Percentiles rank a stretch among this genome's conserved stretches.
Evolutionary conservation across 768 basidiomycete genomes (phyloP).

Genomic region (Tulasnella sp.): DNA sequence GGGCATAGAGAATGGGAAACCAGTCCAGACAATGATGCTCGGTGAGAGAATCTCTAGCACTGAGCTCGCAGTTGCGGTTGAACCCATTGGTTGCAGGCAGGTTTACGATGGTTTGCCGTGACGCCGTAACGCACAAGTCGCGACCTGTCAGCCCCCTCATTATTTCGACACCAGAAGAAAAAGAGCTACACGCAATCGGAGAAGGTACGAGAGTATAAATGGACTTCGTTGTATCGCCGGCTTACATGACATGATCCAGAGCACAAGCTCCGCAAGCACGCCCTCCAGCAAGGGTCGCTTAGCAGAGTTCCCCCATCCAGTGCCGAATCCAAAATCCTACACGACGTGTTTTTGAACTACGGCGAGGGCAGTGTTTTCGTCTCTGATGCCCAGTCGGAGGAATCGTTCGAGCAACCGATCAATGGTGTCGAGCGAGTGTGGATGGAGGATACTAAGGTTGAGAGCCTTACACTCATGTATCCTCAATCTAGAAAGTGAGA

Average conservation of each 20-base stretch:
- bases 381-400: not conserved
- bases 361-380: constrained; percentile 21
- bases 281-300: constrained; percentile 45
- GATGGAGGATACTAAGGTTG: constrained; percentile 64
- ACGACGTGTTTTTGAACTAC: constrained; percentile 54
- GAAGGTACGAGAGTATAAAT: constrained; percentile 38
- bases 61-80: not conserved
- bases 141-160: constrained; percentile 51
- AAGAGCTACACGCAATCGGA: constrained; percentile 49
- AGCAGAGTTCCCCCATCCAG: constrained; percentile 64
- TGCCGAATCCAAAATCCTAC: constrained; percentile 53
- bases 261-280: constrained; percentile 47
- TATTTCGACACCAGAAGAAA: constrained; percentile 50
- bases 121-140: constrained; percentile 53
- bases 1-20: constrained; percentile 34
- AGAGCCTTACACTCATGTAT: constrained; percentile 67
- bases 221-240: not conserved
- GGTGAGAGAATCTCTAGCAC: constrained; percentile 30
- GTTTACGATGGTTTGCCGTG: constrained; percentile 84
- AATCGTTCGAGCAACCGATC: not conserved
- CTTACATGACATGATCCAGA: constrained; percentile 27
- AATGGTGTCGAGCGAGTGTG: constrained; percentile 42
- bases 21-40: constrained; percentile 52
- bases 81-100: constrained; percentile 41
- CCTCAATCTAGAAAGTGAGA: constrained; percentile 74